Conservation (phyloP, 1,139 yeast species). For the Candida labiduridarum region DNA sequence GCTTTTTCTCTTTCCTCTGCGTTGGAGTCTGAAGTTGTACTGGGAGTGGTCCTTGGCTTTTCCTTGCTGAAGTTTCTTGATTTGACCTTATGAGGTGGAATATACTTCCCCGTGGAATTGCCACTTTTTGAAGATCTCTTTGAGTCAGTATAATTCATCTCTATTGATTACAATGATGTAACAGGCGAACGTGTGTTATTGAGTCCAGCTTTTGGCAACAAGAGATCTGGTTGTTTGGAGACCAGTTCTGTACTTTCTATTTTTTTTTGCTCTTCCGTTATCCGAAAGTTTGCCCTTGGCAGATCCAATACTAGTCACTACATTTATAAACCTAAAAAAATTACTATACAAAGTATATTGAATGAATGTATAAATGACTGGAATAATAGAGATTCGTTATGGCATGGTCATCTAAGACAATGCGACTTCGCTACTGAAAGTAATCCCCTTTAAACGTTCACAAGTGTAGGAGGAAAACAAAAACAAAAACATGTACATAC, state of each 20-base stretch:
- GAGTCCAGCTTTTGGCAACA: neutral
- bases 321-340: no score
- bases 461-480: neutral
- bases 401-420: neutral
- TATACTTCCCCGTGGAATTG: constrained; percentile 6
- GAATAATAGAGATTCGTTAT: no score
- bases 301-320: no score
- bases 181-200: no score
- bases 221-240: neutral
- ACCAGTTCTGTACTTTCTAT: neutral
- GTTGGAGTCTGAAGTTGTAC: neutral
- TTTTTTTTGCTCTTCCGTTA: neutral
- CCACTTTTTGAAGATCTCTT: constrained; percentile 3
- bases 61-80: neutral
- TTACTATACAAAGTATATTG: neutral
- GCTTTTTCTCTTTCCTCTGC: constrained; percentile 16
- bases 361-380: neutral
- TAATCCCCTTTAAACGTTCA: neutral
- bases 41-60: constrained; percentile 2
- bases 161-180: neutral
- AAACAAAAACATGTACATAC: neutral
- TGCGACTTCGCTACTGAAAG: neutral
- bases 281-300: neutral
- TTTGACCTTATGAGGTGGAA: constrained; percentile 10
- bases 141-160: neutral